Percentiles rank a stretch among this genome's conserved stretches.
These are phyloP conservation scores for Sanghuangporus sanghuang DNA, from an alignment of 1,284 basidiomycete genomes.

Conservation along the genomic window DNA sequence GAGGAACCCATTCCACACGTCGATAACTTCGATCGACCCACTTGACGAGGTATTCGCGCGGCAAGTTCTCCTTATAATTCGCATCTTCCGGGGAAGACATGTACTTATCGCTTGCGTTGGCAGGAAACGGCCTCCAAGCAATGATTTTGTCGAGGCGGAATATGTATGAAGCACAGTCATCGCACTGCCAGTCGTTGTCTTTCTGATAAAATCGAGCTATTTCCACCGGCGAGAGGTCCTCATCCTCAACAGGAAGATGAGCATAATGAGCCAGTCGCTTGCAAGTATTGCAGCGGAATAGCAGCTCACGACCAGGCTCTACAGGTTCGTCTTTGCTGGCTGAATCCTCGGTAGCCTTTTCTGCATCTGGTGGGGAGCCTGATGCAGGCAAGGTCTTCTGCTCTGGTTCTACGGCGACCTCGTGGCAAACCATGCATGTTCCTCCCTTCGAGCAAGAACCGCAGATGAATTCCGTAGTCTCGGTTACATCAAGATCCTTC, in stretches of 20 bases:
- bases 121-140: conserved; percentile 82
- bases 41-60: conserved; percentile 88
- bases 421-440: conserved; percentile 73
- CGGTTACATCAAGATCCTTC: conserved; percentile 42
- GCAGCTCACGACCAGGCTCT: conserved; percentile 36
- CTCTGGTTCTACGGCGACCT: conserved; percentile 48
- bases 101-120: conserved; percentile 49
- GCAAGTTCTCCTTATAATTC: conserved; percentile 56
- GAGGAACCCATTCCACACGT: conserved; percentile 82
- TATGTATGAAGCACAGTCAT: conserved; percentile 71
- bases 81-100: conserved; percentile 37
- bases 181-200: conserved; percentile 66
- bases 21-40: conserved; percentile 76
- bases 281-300: conserved; percentile 80
- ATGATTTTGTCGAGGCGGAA: conserved; percentile 81
- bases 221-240: conserved; percentile 32
- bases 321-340: conserved; percentile 18
- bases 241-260: conserved; percentile 50
- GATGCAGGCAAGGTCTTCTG: conserved; percentile 19
- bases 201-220: conserved; percentile 63
- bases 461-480: conserved; percentile 77
- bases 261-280: conserved; percentile 77
- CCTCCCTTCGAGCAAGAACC: conserved; percentile 70
- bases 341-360: conserved; percentile 30
- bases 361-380: conserved; percentile 20